phyloP scores from a whole-genome alignment of 2,329 filamentous ascomycete species.

The Exserohilum turcica region DNA sequence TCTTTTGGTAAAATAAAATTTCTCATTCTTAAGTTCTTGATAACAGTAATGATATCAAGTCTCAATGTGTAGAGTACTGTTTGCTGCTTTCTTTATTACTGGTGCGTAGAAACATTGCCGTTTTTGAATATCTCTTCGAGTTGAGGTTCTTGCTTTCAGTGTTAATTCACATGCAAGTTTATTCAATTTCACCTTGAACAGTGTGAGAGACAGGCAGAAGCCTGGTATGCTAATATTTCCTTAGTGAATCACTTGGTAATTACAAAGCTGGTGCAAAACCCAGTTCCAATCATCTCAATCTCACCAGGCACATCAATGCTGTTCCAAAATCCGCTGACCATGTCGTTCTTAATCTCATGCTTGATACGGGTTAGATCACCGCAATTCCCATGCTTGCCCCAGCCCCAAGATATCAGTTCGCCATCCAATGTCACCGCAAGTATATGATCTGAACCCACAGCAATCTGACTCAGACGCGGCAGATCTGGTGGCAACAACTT shows the following conservation, averaged over 20 bases:
- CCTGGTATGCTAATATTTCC: too few species aligned
- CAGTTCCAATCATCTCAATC: slow-evolving; percentile 30
- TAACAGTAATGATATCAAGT: too few species aligned
- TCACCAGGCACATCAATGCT: slow-evolving; percentile 30
- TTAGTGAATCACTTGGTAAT: slow-evolving; percentile 12
- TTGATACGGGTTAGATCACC: slow-evolving; percentile 53
- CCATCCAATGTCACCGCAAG: slow-evolving; percentile 69
- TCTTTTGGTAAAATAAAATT: too few species aligned
- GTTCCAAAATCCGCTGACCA: slow-evolving; percentile 40
- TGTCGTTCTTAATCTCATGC: slow-evolving; percentile 30
- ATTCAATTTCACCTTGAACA: too few species aligned
- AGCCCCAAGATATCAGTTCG: slow-evolving; percentile 84
- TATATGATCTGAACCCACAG: slow-evolving; percentile 88
- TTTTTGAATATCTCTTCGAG: too few species aligned
- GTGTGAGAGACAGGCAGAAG: too few species aligned
- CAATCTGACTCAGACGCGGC: slow-evolving; percentile 66
- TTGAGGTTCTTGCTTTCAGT: too few species aligned
- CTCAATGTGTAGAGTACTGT: too few species aligned
- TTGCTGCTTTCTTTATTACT: too few species aligned
- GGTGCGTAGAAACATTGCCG: too few species aligned
- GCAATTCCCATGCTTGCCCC: slow-evolving; percentile 98
- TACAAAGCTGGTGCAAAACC: slow-evolving; percentile 39
- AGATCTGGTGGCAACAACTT: slow-evolving; percentile 72
- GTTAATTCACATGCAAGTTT: too few species aligned
- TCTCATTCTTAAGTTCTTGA: too few species aligned